Evolutionary conservation across 176 grass and related monocot species (phyloP), one percentile per base, ranked within the genome.

Genomic region (Musa itinerans): DNA sequence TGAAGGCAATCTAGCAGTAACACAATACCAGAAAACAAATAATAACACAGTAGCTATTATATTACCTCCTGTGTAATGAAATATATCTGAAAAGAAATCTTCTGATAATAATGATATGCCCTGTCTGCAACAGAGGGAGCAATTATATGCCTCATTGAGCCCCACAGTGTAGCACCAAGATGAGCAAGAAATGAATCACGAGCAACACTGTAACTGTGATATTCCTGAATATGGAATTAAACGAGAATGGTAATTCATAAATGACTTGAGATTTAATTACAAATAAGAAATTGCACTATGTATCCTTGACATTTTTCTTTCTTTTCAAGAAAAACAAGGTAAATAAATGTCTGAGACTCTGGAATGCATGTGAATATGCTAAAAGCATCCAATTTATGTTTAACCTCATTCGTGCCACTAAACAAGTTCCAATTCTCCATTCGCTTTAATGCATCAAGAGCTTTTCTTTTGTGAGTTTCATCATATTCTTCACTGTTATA

Each of bases 371-470:
- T 81, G 10, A 43, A 9, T 0, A 24, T 8, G 58, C 56, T 26
- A 48, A 67, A 26, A 75, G 23, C 53, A 7, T 49, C 19, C 11
- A 14, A 80, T 49, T 63, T 52, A 3, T 3, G 65, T 55, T 64
- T 74, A 81, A 88, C 86, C 85, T 83, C 90, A 82, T 74, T 59
- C 78, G 69, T 77, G 64, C 87, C 83, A 68, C 83, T 93, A 80
- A 98, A 98, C 81, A 98, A 82, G 78, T 98, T 93, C 94, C 94
- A 98, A 13, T 77, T 83, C 81, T 98, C 90, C 90, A 98, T 93
- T 86, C 84, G 87, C 76, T 87, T 89, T 76, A 98, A 71, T 51
- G 94, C 94, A 87, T 93, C 85, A 77, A 87, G 76, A 83, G 94
- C 94, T 82, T 91, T 97, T 53, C 68, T 86, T 84, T 97, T 98